Base-by-base conservation (phyloP, 352 stramenopile genomes). In the Thalassiosira hispida region DNA sequence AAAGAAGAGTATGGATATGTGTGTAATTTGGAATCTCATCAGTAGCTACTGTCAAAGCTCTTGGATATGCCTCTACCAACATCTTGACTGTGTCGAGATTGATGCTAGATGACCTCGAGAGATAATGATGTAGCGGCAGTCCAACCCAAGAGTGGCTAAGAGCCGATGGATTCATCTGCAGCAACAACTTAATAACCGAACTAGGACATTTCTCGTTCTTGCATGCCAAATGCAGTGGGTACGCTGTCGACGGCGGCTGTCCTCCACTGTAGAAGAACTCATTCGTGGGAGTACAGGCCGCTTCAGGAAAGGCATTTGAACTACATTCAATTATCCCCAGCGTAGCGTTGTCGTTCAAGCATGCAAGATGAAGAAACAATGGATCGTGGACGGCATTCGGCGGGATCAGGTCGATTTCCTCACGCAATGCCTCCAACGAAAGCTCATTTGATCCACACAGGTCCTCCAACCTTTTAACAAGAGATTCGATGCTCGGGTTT, bases 371-470 rank as follows among this genome's bases (percentile, higher is more conserved):
- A 47, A 47, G 40, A 12, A 47, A 47, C 7, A 16, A 18, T 20
- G 40, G 11, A 47, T 12, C 4, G 8, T n/a, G 16, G 9, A 47
- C 11, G 16, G 40, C 40, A 18, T 47, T 16, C 4, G 8, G 40
- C 16, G 40, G 40, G 40, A 47, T 47, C 16, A 14, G 40, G n/a
- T 18, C 5, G 40, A 47, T 2, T 47, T 47, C n/a, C n/a, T 47
- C 40, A 4, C 16, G 40, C 40, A 47, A 12, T 18, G 40, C 2
- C 3, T 47, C 40, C 40, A 16, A 16, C 2, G 40, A 14, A 14
- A 47, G 40, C 40, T 47, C 40, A 47, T 47, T 47, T 4, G 51
- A 60, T 60, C 6, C 51, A 35, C 51, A 60, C 0, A 38, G 38
- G 20, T 60, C 51, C 38, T 60, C 51, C 51, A 60, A 14, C 51